These are phyloP conservation scores for Mycena rosella DNA, from an alignment of 768 basidiomycete species.

Conservation along the genomic window DNA sequence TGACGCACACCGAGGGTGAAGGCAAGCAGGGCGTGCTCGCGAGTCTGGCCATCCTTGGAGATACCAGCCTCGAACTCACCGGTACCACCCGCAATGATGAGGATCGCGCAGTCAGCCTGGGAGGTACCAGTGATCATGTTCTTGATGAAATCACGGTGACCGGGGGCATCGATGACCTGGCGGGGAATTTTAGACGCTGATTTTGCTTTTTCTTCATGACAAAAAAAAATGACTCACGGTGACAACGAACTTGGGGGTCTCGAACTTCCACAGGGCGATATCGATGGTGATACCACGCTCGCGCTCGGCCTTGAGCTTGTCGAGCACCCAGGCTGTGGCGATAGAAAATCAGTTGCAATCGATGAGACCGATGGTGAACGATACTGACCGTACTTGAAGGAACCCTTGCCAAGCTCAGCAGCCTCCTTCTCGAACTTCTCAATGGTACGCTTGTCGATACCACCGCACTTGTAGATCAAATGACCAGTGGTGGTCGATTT, in stretches of 20 bases:
- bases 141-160: slow-evolving; percentile 99
- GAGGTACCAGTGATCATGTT: slow-evolving; percentile 99
- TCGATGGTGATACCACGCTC: slow-evolving; percentile 99
- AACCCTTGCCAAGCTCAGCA: slow-evolving; percentile 99
- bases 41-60: slow-evolving; percentile 99
- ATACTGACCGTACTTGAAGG: slow-evolving; percentile 93
- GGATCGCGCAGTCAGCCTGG: slow-evolving; percentile 99
- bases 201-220: slow-evolving; percentile 25
- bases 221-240: slow-evolving; percentile 68
- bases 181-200: slow-evolving; percentile 29
- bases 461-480: slow-evolving; percentile 99
- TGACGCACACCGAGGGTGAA: slow-evolving; percentile 99
- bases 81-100: slow-evolving; percentile 99
- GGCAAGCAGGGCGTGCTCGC: slow-evolving; percentile 99
- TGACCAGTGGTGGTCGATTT: slow-evolving; percentile 99
- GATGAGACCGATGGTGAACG: slow-evolving; percentile 23
- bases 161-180: slow-evolving; percentile 98
- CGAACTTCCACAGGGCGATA: slow-evolving; percentile 99
- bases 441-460: slow-evolving; percentile 99
- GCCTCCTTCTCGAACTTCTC: slow-evolving; percentile 99
- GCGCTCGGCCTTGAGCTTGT: slow-evolving; percentile 99
- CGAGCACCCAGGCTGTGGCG: slow-evolving; percentile 95
- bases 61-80: slow-evolving; percentile 99
- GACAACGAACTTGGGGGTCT: slow-evolving; percentile 97
- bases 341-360: slow-evolving; percentile 41